Evolutionary conservation across 306 rosid species (phyloP), one percentile per base, ranked within the genome.

Genomic region (Quercus suber): DNA sequence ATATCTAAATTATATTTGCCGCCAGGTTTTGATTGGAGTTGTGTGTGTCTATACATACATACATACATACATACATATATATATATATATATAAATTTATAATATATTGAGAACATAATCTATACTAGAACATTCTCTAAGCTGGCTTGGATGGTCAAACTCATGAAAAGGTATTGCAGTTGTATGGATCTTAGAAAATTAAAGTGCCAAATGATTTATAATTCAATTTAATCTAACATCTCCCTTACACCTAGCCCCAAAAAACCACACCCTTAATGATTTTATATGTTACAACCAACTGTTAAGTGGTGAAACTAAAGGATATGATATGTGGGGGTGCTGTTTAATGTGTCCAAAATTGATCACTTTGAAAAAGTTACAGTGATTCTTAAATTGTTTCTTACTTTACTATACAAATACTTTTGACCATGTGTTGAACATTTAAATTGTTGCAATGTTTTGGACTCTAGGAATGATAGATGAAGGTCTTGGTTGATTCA

Each of bases 1-100:
- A 9, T 69, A 28, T 73, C 74, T 69, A 49, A 58, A 21, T 75
- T 80, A 33, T 70, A 86, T 60, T 53, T 78, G 69, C 76, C 37
- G 20, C 12, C 15, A 9, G 23, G 14, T 58, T 58, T 58, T 20
- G 64, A 3, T 59, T 59, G 13, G 30, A 45, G 53, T 45, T 45
- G 53, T 45, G 4, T 9, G 4, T 45, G 43, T 37, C 10, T 37
- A 7, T 37, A 28, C 23, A 23, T 23, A 23, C 23, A 23, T 23
- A 21, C 23, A 21, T 21, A 21, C 23, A 21, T 21, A 21, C 23
- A 21, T 21, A 21, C 23, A 21, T 7, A 37, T 6, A 37, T 37
- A 37, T 37, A 33, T 33, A 33, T 33, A 35, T 35, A 35, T 35
- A 35, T 35, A 37, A 6, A 37, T 37, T 37, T 37, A 37, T 35